Evolutionary conservation across 768 basidiomycete species (phyloP).

Genomic region (Hemileccinum rubropunctum): DNA sequence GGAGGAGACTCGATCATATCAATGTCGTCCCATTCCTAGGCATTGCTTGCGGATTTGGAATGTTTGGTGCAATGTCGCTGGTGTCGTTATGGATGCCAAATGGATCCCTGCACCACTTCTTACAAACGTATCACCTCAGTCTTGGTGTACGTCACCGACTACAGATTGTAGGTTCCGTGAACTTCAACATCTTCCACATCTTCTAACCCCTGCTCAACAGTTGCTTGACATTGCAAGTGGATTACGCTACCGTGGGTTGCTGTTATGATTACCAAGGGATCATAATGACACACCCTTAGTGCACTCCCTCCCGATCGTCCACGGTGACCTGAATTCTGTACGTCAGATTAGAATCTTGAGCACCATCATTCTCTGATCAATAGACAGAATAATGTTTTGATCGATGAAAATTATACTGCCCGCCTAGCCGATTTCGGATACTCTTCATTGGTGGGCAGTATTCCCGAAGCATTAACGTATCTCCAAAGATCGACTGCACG

Average conservation of each 20-base stretch:
- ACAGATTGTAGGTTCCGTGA: slow-evolving; percentile 9
- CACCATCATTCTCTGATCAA: not conserved
- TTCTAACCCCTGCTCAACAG: slow-evolving; percentile 19
- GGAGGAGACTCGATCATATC: slow-evolving; percentile 22
- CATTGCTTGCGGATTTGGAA: slow-evolving; percentile 25
- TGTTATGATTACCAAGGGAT: not conserved
- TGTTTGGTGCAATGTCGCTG: slow-evolving; percentile 20
- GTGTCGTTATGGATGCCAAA: slow-evolving; percentile 33
- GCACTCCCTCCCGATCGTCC: slow-evolving; percentile 13
- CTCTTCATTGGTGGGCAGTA: slow-evolving; percentile 25
- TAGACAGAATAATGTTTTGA: slow-evolving; percentile 17
- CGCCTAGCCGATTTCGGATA: slow-evolving; percentile 44
- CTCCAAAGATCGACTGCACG: slow-evolving; percentile 27
- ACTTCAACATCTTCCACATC: slow-evolving; percentile 1
- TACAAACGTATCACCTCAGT: slow-evolving; percentile 1
- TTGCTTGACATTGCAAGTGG: slow-evolving; percentile 13
- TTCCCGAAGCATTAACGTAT: slow-evolving; percentile 1
- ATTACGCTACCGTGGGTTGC: slow-evolving; percentile 9
- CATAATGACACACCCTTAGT: slow-evolving; percentile 4
- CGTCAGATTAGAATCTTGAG: not conserved
- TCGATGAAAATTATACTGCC: slow-evolving; percentile 27
- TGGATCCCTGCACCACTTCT: slow-evolving; percentile 21
- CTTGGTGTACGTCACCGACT: slow-evolving; percentile 5
- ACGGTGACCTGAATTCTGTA: slow-evolving; percentile 20
- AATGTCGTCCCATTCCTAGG: slow-evolving; percentile 31